Base-by-base conservation (phyloP, 208 protist species). In the Trypanosoma avium region DNA sequence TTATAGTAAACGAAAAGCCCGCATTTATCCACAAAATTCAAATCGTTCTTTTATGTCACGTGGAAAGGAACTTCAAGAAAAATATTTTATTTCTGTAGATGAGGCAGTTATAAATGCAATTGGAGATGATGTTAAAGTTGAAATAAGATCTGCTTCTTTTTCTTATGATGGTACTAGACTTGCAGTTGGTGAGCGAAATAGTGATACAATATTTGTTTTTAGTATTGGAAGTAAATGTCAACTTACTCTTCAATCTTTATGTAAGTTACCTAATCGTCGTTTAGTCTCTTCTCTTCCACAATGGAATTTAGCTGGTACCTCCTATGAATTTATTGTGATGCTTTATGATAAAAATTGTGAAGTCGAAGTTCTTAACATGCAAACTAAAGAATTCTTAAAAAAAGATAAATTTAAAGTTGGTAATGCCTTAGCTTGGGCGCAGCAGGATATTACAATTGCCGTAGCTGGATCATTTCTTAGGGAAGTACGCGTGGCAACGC, bases 371-470 rank as follows among this genome's bases (percentile, higher is more conserved):
- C 71, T 92, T 61, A 65, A 58, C 13, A 70, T 73, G n/a, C 49
- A 60, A 15, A 29, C 53, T 2, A 70, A 42, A n/a, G 61, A 69
- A 15, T 68, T 62, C 30, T 49, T 77, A 55, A 55, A 71, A 46
- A 92, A 82, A 69, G 56, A 81, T 17, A 87, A 88, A 67, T 93
- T 93, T 40, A 87, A 81, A 56, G 78, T 93, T 15, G 86, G 86
- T 35, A 87, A 74, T 48, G 86, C 81, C 9, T 59, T 82, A 5
- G 70, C 86, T 15, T 93, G 86, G 83, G 79, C 80, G 2, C 69
- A 76, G 30, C 38, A 46, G 3, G 66, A 77, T 47, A 72, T 70
- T 27, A 60, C 58, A 30, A 49, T 93, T 17, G 80, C 81, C n/a
- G 73, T 88, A 22, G 86, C 64, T 12, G 86, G 86, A 32, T 86